These are phyloP conservation scores for Claviceps monticola DNA, from an alignment of 2,329 filamentous ascomycete genomes.

Conservation along the genomic window DNA sequence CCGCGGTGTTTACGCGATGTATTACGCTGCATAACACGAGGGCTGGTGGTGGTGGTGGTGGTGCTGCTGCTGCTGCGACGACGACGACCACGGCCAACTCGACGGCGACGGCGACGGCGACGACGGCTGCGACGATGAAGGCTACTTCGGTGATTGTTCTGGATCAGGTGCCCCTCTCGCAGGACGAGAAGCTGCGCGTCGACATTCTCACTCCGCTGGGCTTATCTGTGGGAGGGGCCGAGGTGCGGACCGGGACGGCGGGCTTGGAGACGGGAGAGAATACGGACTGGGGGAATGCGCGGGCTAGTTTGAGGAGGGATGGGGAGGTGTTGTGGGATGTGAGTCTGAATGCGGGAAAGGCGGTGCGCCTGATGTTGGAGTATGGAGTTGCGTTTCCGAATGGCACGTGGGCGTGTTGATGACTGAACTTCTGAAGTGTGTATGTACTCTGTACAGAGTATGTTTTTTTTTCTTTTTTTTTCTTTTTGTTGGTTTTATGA, in stretches of 20 bases:
- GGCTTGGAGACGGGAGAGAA: slow-evolving; percentile 11
- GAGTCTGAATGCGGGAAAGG: slow-evolving; percentile 36
- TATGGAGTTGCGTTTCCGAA: slow-evolving; percentile 42
- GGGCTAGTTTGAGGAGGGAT: slow-evolving; percentile 33
- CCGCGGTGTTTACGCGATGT: slow-evolving; percentile 30
- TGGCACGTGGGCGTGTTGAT: slow-evolving; percentile 21
- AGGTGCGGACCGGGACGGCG: slow-evolving; percentile 19
- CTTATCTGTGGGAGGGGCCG: slow-evolving; percentile 23
- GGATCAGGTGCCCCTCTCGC: slow-evolving; percentile 43
- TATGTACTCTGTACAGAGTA: not conserved
- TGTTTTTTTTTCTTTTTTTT: not conserved
- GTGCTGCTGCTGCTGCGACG: too few species aligned
- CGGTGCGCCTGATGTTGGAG: slow-evolving; percentile 40
- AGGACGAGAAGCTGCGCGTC: slow-evolving; percentile 40
- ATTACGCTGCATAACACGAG: slow-evolving; percentile 35
- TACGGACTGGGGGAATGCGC: slow-evolving; percentile 35
- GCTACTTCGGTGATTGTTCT: slow-evolving; percentile 33
- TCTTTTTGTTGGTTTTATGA: too few species aligned
- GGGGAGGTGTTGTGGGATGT: slow-evolving; percentile 45
- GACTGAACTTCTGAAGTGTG: not conserved
- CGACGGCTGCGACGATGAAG: slow-evolving; percentile 6
- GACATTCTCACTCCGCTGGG: slow-evolving; percentile 33
- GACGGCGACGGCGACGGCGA: too few species aligned
- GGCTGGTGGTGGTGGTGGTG: slow-evolving; percentile 8
- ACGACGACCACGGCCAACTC: too few species aligned